phyloP scores from a whole-genome alignment of 2,329 filamentous ascomycete species.

The Fonsecaea monophora region DNA sequence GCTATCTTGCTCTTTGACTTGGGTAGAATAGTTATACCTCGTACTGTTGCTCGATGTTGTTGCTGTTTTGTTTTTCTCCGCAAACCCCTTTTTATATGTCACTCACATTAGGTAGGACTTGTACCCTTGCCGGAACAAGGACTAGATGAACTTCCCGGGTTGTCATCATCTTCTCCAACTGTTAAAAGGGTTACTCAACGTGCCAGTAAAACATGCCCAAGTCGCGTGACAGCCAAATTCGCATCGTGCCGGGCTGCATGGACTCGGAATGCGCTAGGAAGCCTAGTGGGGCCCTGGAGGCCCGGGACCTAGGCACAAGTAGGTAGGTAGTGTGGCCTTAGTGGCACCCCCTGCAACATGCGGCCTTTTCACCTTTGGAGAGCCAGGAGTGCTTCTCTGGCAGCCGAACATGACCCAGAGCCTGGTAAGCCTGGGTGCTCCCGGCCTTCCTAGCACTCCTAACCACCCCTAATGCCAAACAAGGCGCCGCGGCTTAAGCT shows the following conservation, averaged over 20 bases:
- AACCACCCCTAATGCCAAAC: not conserved
- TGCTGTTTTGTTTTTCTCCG: too few relatives aligned
- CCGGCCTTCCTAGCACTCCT: not conserved
- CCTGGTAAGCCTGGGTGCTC: not conserved
- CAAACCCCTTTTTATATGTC: not conserved
- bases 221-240: constrained; percentile 6
- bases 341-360: not conserved
- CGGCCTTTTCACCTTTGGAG: not conserved
- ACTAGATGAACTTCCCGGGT: not conserved
- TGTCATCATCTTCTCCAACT: not conserved
- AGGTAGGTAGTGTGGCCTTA: not conserved
- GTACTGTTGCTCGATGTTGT: too few relatives aligned
- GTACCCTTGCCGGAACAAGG: not conserved
- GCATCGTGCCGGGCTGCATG: not conserved
- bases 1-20: too few relatives aligned
- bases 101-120: not conserved
- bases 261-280: constrained; percentile 1
- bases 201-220: not conserved
- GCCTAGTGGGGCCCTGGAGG: not conserved
- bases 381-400: not conserved
- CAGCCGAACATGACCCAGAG: not conserved
- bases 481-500: not conserved
- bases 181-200: not conserved
- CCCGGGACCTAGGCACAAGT: not conserved
- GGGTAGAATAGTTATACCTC: too few relatives aligned